Evolutionary conservation across 768 basidiomycete species (phyloP), one percentile per base, ranked within the genome.

Genomic region (Asterophora lycoperdoides): DNA sequence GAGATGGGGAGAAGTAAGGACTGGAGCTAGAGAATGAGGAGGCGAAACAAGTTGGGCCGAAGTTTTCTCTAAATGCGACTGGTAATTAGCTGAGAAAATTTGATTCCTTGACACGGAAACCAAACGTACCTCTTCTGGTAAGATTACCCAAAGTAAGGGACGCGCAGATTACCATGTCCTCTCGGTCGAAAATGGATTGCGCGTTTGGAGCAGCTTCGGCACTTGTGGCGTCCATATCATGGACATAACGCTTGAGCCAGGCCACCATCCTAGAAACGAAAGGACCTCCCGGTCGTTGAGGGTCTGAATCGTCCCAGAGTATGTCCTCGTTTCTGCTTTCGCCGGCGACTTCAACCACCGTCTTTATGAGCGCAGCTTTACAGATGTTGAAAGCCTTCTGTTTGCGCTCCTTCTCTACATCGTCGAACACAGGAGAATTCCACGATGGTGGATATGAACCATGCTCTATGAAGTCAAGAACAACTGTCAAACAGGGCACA

Each of bases 101-200:
- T 11, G 13, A 18, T 34, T 18, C 10, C 13, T 4, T 26, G 33
- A 10, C 19, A 40, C 13, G 15, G 20, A 32, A 51, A n/a, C 6
- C n/a, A n/a, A n/a, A n/a, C 71, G 35, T 53, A 90, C 93, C 89
- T 76, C 77, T 76, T 61, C 87, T 75, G 2, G 83, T 80, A 37
- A 96, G 64, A 57, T 93, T 94, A 28, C 89, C 93, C 4, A 96
- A 69, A 14, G 86, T 79, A 52, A 94, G 79, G 52, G 82, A 83
- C 1, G 88, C 91, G 56, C 89, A 93, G 40, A 93, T 88, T 17
- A 80, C 73, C 59, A 95, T 72, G 63, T 95, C 93, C 59, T 93
- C 86, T 52, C 76, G 65, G 38, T 63, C 61, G 8, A 54, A 50
- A 19, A 58, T 48, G 29, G 58, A 54, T 26, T 53, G 56, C 9